phyloP scores from a whole-genome alignment of 768 basidiomycete species.

The Hortiboletus campestris region DNA sequence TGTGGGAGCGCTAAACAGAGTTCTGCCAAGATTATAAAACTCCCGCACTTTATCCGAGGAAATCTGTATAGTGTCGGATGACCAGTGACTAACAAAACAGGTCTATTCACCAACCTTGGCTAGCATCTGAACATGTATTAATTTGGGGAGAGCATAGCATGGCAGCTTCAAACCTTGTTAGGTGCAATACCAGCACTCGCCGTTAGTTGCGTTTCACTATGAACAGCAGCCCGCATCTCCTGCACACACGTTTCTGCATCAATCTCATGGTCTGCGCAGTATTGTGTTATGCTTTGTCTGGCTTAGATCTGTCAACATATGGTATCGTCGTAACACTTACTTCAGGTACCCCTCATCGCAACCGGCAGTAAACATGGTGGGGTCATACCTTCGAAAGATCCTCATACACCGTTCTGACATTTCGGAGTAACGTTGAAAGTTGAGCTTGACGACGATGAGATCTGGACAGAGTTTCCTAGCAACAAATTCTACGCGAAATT shows the following conservation, averaged over 20 bases:
- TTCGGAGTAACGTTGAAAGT: constrained; percentile 62
- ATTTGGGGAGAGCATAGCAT: constrained; percentile 10
- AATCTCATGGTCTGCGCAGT: constrained; percentile 67
- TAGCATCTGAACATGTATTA: constrained; percentile 59
- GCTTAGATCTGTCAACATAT: constrained; percentile 4
- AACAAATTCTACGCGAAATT: constrained; percentile 62
- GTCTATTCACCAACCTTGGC: constrained; percentile 74
- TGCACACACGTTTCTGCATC: constrained; percentile 72
- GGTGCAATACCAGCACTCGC: constrained; percentile 96
- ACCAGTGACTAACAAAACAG: background rate
- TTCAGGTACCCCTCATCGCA: constrained; percentile 93
- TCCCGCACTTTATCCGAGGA: constrained; percentile 80
- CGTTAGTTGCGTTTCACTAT: constrained; percentile 79
- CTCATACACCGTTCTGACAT: constrained; percentile 70
- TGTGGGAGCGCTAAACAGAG: constrained; percentile 25
- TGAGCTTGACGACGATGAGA: constrained; percentile 63
- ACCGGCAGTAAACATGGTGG: constrained; percentile 70
- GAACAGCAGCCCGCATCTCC: constrained; percentile 71
- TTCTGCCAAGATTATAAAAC: background rate
- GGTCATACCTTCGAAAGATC: constrained; percentile 70
- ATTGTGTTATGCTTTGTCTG: constrained; percentile 69
- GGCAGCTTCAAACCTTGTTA: constrained; percentile 66
- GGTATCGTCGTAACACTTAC: constrained; percentile 40
- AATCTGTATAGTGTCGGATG: constrained; percentile 48
- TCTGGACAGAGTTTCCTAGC: constrained; percentile 94